Conservation (phyloP, 2,329 filamentous ascomycete species). For the Colletotrichum sublineola region DNA sequence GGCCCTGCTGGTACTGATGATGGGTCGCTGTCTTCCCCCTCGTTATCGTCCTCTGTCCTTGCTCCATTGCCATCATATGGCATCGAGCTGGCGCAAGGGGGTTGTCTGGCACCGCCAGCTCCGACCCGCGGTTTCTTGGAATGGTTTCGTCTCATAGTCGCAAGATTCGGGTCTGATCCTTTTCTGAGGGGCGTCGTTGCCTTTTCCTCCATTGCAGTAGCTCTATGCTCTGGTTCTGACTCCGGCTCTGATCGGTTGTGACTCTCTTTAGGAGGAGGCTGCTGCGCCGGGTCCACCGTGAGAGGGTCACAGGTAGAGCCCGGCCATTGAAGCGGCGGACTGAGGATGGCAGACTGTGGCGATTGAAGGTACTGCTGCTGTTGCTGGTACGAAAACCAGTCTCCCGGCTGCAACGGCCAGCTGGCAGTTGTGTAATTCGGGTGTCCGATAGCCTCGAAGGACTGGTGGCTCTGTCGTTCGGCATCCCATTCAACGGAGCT, state of each 20-base stretch:
- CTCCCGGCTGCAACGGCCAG: neutral
- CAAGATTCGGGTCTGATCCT: neutral
- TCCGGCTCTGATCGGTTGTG: neutral
- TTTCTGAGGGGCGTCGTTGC: neutral
- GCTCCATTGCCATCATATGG: neutral
- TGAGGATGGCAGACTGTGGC: neutral
- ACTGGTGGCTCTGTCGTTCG: neutral
- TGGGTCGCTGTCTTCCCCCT: neutral
- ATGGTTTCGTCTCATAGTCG: neutral
- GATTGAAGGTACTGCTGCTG: neutral
- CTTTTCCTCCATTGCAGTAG: neutral
- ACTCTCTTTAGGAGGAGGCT: neutral
- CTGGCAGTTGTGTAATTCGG: neutral
- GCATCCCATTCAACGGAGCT: constrained; percentile 1
- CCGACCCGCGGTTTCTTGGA: neutral
- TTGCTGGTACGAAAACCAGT: constrained; percentile 4
- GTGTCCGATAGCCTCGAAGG: neutral
- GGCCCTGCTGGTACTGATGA: neutral
- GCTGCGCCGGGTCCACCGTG: neutral
- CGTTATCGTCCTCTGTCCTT: neutral
- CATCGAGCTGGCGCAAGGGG: neutral
- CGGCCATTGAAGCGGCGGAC: neutral
- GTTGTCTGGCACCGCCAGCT: neutral
- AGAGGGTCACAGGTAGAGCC: neutral
- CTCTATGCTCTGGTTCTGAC: neutral